Evolutionary conservation across 441 rosid genomes (phyloP).

Genomic region (Rhodomyrtus psidioides): DNA sequence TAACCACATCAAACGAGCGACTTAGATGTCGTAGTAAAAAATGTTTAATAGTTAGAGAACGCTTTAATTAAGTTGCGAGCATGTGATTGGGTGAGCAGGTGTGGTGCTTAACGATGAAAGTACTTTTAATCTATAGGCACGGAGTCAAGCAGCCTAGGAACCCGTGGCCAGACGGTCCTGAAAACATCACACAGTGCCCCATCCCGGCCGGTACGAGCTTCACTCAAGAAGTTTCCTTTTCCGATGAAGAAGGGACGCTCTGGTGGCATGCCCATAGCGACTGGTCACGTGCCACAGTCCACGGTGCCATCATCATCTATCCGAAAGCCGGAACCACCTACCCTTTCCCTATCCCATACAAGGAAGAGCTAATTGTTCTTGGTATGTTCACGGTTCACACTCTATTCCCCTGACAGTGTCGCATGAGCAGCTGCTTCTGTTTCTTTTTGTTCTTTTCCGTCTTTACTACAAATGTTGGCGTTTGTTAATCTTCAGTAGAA

Average conservation of each 20-base stretch:
- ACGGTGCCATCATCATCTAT: neutral
- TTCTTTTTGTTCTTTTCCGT: neutral
- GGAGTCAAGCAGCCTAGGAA: neutral
- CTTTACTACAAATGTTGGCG: neutral
- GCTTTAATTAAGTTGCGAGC: neutral
- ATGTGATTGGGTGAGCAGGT: neutral
- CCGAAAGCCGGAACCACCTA: neutral
- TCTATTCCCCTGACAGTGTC: neutral
- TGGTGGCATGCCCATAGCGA: neutral
- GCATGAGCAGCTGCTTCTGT: neutral
- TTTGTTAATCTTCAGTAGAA: neutral
- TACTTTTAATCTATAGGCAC: neutral
- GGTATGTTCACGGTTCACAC: neutral
- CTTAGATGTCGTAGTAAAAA: neutral
- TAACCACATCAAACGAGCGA: neutral
- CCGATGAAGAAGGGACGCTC: neutral
- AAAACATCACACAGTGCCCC: neutral
- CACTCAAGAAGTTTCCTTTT: neutral
- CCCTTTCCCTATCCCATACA: neutral
- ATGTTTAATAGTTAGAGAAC: neutral
- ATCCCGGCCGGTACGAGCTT: neutral
- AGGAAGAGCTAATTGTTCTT: neutral
- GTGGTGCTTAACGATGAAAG: neutral
- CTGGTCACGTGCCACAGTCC: neutral
- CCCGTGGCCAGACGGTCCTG: neutral